Conservation (phyloP, 2,329 filamentous ascomycete genomes). For the Penicillium sp. region DNA sequence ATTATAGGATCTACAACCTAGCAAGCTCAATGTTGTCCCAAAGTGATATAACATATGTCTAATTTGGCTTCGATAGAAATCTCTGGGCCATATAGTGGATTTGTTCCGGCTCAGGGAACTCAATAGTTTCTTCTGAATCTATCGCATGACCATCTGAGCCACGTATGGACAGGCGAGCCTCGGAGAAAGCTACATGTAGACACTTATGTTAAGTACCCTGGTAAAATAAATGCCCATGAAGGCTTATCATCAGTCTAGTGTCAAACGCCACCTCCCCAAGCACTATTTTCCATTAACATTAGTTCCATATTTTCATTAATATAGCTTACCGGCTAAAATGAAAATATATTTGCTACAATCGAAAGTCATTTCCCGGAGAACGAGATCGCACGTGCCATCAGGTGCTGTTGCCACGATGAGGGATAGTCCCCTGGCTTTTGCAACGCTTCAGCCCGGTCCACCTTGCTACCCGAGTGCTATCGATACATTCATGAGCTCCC, state of each 20-base stretch:
- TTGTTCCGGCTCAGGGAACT: not conserved
- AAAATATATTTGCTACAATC: not conserved
- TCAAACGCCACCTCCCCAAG: not conserved
- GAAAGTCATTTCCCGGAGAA: not conserved
- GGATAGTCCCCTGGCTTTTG: not conserved
- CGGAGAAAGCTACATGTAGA: no score
- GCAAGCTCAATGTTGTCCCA: not conserved
- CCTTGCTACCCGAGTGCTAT: no score
- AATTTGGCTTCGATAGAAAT: not conserved
- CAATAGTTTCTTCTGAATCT: not conserved
- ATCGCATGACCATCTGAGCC: not conserved
- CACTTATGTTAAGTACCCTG: not conserved
- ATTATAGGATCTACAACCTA: constrained; percentile 14
- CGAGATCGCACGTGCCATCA: not conserved
- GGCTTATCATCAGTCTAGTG: not conserved
- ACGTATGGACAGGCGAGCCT: not conserved
- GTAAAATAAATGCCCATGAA: not conserved
- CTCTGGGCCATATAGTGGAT: not conserved
- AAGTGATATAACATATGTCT: not conserved
- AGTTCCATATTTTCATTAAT: not conserved
- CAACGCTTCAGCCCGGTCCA: not conserved
- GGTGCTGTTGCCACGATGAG: no score
- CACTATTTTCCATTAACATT: not conserved
- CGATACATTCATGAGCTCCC: no score
- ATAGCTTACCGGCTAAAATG: not conserved